These are phyloP conservation scores for Lactarius psammicola DNA, from an alignment of 768 basidiomycete species.

Conservation along the genomic window DNA sequence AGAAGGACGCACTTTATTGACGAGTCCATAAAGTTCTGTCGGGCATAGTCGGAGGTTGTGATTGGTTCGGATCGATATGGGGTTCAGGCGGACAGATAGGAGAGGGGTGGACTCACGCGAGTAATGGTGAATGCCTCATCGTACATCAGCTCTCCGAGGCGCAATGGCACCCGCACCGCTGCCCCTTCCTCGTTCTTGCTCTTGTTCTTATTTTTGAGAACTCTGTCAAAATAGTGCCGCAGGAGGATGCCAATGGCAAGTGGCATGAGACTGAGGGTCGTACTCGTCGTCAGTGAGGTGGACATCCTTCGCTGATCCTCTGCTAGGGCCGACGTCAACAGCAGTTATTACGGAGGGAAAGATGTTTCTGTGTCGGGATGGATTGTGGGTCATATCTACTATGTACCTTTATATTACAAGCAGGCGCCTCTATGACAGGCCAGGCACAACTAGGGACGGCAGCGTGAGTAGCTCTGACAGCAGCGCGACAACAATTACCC, in stretches of 20 bases:
- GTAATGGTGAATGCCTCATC: not conserved
- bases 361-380: not conserved
- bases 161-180: not conserved
- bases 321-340: no score
- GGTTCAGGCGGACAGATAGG: no score
- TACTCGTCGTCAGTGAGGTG: not conserved
- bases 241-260: not conserved
- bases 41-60: no score
- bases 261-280: not conserved
- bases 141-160: constrained; percentile 1
- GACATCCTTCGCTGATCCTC: not conserved
- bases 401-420: no score
- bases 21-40: not conserved
- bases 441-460: no score
- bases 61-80: no score
- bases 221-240: not conserved
- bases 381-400: not conserved
- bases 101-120: not conserved
- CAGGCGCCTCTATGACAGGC: not conserved
- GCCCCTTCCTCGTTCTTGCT: not conserved
- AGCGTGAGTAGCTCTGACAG: no score
- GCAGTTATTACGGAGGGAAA: not conserved
- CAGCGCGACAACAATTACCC: no score
- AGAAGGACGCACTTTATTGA: not conserved
- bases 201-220: not conserved